These are phyloP conservation scores for Heterobasidion occidentale DNA, from an alignment of 1,284 basidiomycete genomes.

Conservation along the genomic window DNA sequence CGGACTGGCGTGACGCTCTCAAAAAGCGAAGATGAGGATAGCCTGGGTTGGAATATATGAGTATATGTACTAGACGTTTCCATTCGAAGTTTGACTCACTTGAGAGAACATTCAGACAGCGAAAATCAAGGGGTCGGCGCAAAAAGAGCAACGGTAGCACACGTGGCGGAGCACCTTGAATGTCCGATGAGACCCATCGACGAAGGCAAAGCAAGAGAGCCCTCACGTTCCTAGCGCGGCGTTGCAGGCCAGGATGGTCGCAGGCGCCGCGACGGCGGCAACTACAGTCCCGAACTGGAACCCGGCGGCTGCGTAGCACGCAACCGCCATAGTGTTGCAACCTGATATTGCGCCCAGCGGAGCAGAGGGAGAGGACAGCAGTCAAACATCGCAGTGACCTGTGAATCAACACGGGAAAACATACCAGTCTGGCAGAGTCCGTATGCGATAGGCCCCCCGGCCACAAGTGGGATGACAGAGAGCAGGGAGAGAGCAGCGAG, in stretches of 20 bases:
- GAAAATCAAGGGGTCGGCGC: background rate
- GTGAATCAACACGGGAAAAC: background rate
- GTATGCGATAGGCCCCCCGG: background rate
- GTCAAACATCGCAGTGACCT: background rate
- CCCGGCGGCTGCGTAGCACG: conserved; percentile 1
- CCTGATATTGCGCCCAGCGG: background rate
- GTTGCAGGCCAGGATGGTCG: background rate
- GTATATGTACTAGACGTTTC: too few relatives aligned
- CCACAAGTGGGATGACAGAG: conserved; percentile 24
- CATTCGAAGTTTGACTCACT: too few relatives aligned
- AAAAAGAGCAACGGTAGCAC: background rate
- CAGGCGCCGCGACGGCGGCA: background rate
- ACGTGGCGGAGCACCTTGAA: background rate
- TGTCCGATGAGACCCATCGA: background rate
- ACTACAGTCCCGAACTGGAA: conserved; percentile 1
- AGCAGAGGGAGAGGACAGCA: background rate
- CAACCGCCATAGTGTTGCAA: background rate
- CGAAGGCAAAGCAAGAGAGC: background rate
- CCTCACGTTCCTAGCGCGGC: background rate
- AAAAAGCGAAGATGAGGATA: too few relatives aligned
- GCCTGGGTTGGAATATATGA: too few relatives aligned
- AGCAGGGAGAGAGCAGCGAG: background rate
- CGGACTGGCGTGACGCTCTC: too few relatives aligned
- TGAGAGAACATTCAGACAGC: too few relatives aligned
- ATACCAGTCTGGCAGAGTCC: background rate